Evolutionary conservation across 2,329 filamentous ascomycete genomes (phyloP), one percentile per base, ranked within the genome.

Genomic region (Penicillium sp.): DNA sequence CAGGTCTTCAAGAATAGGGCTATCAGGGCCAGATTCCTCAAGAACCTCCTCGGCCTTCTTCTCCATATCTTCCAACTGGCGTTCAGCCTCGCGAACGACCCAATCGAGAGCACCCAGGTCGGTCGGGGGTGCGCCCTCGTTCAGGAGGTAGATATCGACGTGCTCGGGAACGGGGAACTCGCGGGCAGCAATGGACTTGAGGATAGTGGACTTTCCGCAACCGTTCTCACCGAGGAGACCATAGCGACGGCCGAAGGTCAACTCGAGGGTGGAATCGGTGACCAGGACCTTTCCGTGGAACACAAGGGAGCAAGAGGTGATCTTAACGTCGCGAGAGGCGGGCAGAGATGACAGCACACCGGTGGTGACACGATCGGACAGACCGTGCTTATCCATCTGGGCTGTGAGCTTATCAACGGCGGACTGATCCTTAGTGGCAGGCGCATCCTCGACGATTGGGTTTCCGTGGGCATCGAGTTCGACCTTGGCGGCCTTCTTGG

Each of bases 251-350:
- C 87, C 89, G 69, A 88, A 93, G 69, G 87, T 91, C 65, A 98
- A 80, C 74, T 98, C 94, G 70, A 98, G 79, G 44, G 84, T 94
- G 57, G 87, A 87, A 73, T 98, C 93, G 68, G 84, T 91, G 74
- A 98, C 87, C 54, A 98, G 83, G 61, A 97, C 93, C 63, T 87
- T 88, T 64, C 94, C 93, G 79, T 98, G 94, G 82, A 98, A 98
- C 57, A 96, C 91, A 61, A 98, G 78, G 57, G 87, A 95, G 64
- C 84, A 81, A 49, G 89, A 95, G 59, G 85, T 95, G 70, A 98
- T 93, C 79, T 98, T 98, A 72, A 95, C 88, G 73, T 98, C 93
- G 73, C 88, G 86, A 76, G 87, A 94, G 60, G 87, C 78, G 57
- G 80, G 73, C 57, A 91, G 82, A 39, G 93, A 98, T 33, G 90